Conservation (phyloP, 805 yeast genomes). For the Kluyveromyces dobzhanskii region DNA sequence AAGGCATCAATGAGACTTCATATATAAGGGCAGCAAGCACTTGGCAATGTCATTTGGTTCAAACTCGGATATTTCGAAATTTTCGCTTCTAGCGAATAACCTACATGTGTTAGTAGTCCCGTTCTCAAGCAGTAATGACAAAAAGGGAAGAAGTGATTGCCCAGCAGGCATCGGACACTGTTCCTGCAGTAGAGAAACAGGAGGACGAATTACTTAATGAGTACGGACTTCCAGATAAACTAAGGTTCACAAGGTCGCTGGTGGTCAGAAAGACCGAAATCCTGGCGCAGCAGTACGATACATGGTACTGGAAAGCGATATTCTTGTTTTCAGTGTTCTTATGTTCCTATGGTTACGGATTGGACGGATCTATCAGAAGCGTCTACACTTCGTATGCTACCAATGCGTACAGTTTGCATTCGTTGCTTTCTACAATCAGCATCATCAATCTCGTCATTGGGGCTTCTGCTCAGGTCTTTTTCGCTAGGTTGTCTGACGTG, state of each 20-base stretch:
- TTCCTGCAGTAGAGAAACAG: conserved; percentile 1
- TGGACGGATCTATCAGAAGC: conserved; percentile 43
- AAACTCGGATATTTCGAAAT: too few relatives aligned
- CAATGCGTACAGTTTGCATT: conserved; percentile 39
- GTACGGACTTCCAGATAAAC: conserved; percentile 4
- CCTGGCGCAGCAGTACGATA: conserved; percentile 37
- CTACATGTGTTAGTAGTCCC: too few relatives aligned
- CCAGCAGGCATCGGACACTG: too few relatives aligned
- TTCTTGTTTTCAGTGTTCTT: conserved; percentile 39
- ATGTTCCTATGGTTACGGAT: conserved; percentile 46
- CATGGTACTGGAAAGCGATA: conserved; percentile 27
- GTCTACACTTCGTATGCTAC: conserved; percentile 48
- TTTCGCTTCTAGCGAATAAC: too few relatives aligned
- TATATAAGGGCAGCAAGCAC: too few relatives aligned
- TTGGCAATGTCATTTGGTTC: too few relatives aligned
- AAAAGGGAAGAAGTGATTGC: too few relatives aligned
- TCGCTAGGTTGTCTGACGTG: conserved; percentile 46
- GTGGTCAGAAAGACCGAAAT: conserved; percentile 45
- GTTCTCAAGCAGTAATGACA: too few relatives aligned
- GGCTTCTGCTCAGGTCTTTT: conserved; percentile 49
- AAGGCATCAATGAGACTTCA: too few relatives aligned
- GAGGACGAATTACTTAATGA: conserved; percentile 3
- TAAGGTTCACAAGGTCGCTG: conserved; percentile 24
- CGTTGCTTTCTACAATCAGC: conserved; percentile 42
- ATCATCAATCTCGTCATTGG: conserved; percentile 47